Evolutionary conservation across 495 filamentous ascomycete species (phyloP).

Genomic region (Aspergillus asperescens): DNA sequence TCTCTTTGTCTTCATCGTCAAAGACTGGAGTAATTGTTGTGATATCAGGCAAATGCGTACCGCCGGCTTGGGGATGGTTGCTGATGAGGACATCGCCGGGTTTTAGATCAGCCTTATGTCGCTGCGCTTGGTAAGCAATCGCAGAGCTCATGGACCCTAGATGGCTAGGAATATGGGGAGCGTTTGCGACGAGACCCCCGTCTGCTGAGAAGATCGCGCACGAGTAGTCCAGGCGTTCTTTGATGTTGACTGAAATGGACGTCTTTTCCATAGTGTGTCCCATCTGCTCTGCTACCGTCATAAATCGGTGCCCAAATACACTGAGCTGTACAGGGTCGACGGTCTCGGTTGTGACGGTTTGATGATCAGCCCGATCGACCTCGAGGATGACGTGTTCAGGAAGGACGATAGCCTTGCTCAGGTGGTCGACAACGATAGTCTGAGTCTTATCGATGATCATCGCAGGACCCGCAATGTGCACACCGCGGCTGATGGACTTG

Average conservation of each 20-base stretch:
- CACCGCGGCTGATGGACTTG: slow-evolving; percentile 60
- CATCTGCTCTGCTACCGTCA: slow-evolving; percentile 96
- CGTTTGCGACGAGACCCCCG: slow-evolving; percentile 81
- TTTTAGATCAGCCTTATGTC: slow-evolving; percentile 78
- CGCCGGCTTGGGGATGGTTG: slow-evolving; percentile 91
- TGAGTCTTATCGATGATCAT: slow-evolving; percentile 90
- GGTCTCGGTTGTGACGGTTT: slow-evolving; percentile 44
- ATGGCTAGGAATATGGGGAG: slow-evolving; percentile 85
- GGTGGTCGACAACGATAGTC: slow-evolving; percentile 83
- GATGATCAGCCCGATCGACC: slow-evolving; percentile 66
- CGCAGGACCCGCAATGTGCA: slow-evolving; percentile 71
- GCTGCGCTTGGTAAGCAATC: slow-evolving; percentile 70
- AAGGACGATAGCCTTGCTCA: slow-evolving; percentile 41
- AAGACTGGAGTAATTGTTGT: slow-evolving; percentile 87
- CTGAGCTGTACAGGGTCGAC: slow-evolving; percentile 77
- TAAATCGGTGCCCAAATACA: slow-evolving; percentile 88
- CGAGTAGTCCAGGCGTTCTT: slow-evolving; percentile 86
- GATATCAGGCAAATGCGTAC: slow-evolving; percentile 84
- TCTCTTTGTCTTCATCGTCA: slow-evolving; percentile 55
- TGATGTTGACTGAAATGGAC: slow-evolving; percentile 87
- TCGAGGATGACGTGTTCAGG: slow-evolving; percentile 68
- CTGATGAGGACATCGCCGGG: slow-evolving; percentile 89
- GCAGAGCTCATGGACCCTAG: slow-evolving; percentile 88
- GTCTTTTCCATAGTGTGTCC: slow-evolving; percentile 86
- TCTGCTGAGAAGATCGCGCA: slow-evolving; percentile 80